These are phyloP conservation scores for Persicaria maculosa DNA, from an alignment of 148 eudicot species.

Conservation along the genomic window DNA sequence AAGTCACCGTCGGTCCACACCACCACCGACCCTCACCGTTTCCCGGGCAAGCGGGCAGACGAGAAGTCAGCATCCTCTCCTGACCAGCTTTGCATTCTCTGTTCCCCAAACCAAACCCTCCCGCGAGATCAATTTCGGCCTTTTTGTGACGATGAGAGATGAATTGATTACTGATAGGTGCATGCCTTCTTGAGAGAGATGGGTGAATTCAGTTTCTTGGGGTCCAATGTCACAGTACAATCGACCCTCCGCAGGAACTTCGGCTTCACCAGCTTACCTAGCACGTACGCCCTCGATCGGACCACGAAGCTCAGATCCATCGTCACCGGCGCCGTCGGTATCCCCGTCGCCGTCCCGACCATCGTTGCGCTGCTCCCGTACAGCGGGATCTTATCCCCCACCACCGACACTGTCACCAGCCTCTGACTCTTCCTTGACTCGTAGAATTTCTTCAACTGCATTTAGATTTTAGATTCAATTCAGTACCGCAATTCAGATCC, in stretches of 20 bases:
- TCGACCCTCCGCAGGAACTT: slow-evolving; percentile 46
- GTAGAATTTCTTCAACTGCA: slow-evolving; percentile 73
- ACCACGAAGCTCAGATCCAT: slow-evolving; percentile 47
- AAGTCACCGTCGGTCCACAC: slow-evolving; percentile 6
- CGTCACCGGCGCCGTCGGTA: slow-evolving; percentile 46
- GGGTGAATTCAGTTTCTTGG: slow-evolving; percentile 36
- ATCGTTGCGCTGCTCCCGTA: slow-evolving; percentile 77
- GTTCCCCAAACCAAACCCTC: not conserved
- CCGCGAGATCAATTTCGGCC: not conserved
- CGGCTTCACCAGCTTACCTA: slow-evolving; percentile 76
- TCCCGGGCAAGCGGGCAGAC: slow-evolving; percentile 2
- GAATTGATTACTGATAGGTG: slow-evolving; percentile 32
- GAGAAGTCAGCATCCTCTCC: slow-evolving; percentile 1
- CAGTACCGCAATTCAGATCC: not conserved
- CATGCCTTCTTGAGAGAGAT: slow-evolving; percentile 59
- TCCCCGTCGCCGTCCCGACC: slow-evolving; percentile 48
- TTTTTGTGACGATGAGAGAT: not conserved
- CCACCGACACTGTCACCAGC: slow-evolving; percentile 31
- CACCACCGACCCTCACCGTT: slow-evolving; percentile 1
- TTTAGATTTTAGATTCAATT: not conserved
- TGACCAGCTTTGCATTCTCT: not conserved
- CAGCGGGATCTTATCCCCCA: slow-evolving; percentile 52
- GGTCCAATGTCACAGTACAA: slow-evolving; percentile 38
- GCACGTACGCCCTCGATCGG: slow-evolving; percentile 64
- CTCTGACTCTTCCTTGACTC: slow-evolving; percentile 53